A percentile compares a stretch with the other conserved stretches of the same genome.
phyloP scores from a whole-genome alignment of 805 yeast genomes.

The Candida ovalis region DNA sequence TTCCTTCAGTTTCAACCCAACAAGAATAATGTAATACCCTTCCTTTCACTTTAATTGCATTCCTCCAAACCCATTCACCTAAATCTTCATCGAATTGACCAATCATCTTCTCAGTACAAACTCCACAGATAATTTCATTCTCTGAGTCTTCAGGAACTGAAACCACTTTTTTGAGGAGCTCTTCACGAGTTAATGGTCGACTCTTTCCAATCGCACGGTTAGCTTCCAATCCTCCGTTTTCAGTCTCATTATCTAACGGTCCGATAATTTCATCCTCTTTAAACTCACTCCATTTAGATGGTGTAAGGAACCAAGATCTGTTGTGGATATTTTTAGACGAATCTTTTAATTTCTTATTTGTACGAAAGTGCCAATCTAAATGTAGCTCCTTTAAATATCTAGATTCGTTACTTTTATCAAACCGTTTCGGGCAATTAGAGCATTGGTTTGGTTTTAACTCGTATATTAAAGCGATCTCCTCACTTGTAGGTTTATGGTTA shows the following conservation, averaged over 20 bases:
- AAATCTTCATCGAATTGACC: conserved; percentile 69
- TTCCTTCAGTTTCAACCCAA: conserved; percentile 50
- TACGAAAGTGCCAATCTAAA: conserved; percentile 94
- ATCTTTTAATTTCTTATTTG: conserved; percentile 66
- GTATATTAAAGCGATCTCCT: conserved; percentile 41
- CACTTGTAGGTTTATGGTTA: conserved; percentile 32
- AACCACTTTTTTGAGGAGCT: conserved; percentile 47
- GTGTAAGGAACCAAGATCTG: conserved; percentile 78
- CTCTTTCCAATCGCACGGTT: conserved; percentile 12
- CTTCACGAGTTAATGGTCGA: conserved; percentile 22
- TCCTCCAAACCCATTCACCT: conserved; percentile 82
- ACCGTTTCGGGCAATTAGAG: conserved; percentile 85
- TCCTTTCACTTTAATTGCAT: conserved; percentile 48
- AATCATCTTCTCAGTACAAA: conserved; percentile 62
- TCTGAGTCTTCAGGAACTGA: conserved; percentile 64
- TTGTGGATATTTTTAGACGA: conserved; percentile 56
- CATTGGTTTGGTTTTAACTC: conserved; percentile 75
- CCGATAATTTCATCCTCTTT: conserved; percentile 63
- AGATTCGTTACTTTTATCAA: conserved; percentile 57
- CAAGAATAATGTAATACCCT: conserved; percentile 63
- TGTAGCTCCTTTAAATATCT: conserved; percentile 55
- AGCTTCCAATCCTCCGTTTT: conserved; percentile 15
- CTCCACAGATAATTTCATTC: conserved; percentile 58
- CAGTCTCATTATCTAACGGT: conserved; percentile 19
- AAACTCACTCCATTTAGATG: conserved; percentile 67